A percentile compares a stretch with the other conserved stretches of the same genome.
phyloP scores from a whole-genome alignment of 2,329 filamentous ascomycete species.

The Diaporthe humulicola region DNA sequence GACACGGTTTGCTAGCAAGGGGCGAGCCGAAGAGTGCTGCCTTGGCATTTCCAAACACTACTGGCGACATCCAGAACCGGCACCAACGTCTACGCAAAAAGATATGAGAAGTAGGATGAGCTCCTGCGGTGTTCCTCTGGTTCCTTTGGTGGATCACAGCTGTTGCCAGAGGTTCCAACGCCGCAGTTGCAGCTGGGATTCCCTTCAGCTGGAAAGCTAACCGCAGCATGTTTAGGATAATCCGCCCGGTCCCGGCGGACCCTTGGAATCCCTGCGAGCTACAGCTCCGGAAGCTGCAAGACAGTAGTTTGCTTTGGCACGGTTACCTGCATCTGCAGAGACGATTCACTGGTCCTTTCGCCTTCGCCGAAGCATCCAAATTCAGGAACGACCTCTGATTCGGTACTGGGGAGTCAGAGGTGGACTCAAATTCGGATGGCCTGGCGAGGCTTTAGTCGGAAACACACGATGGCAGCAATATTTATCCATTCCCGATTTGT shows the following conservation, averaged over 20 bases:
- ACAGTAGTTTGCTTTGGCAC: background rate
- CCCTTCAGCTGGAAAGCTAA: background rate
- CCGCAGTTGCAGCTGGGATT: background rate
- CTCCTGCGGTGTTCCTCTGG: background rate
- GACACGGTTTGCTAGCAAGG: background rate
- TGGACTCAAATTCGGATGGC: background rate
- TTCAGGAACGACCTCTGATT: background rate
- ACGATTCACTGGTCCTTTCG: background rate
- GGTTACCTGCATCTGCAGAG: background rate
- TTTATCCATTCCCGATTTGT: background rate
- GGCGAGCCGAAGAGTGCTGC: conserved; percentile 5
- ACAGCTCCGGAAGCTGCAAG: background rate
- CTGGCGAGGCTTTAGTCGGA: background rate
- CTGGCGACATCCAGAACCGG: background rate
- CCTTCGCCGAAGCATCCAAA: background rate
- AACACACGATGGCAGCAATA: background rate
- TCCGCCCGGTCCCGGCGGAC: background rate
- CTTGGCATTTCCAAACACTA: background rate
- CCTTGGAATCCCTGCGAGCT: background rate
- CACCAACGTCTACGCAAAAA: background rate
- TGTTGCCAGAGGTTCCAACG: background rate
- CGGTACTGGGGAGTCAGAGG: background rate
- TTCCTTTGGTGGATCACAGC: background rate
- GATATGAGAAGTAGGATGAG: background rate
- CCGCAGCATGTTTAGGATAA: background rate